Base-by-base conservation (phyloP, 352 stramenopile genomes). In the Pilasporangium apinafurcum region DNA sequence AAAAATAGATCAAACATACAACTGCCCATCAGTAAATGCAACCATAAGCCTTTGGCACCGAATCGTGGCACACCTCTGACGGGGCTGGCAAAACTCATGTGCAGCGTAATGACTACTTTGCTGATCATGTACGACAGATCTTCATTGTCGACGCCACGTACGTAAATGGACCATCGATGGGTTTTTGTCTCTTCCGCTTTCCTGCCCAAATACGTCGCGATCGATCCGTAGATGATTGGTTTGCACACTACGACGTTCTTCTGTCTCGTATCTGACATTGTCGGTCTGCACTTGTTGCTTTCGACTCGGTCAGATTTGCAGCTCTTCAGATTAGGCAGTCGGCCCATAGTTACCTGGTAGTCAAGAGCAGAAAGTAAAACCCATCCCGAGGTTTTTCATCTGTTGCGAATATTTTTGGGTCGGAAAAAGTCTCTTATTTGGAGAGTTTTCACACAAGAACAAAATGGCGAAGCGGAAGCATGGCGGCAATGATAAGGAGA, bases 21-120 rank as follows among this genome's bases (percentile, higher is more conserved):
- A 16, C 28, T 20, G 3, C 20, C 38, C 4, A 21, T 17, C 21
- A 33, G 5, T 4, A 6, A 17, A 17, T 31, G 26, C 3, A 51
- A 13, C 5, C 18, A 18, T 6, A 16, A 16, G 14, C 4, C 10
- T 4, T 27, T 18, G 29, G 32, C 7, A 12, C 35, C 12, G 12
- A 31, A n/a, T 7, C n/a, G 14, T 14, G 18, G 22, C 42, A 22
- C 32, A 91, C 82, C 83, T 44, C 94, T 65, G 5, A 96, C 89
- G 16, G 94, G 92, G 59, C 97, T 95, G 5, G 88, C 70, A 65
- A 99, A 99, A 53, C 86, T 97, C 9, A 91, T 86, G 68, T 99
- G 95, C 22, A 99, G 65, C 48, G 89, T 97, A 67, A 99, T 98
- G 30, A 98, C 82, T n/a, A 98, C 92, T 72, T 98, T 98, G 50